Evolutionary conservation across 2,329 filamentous ascomycete genomes (phyloP), one percentile per base, ranked within the genome.

Genomic region (Xylaria sp.): DNA sequence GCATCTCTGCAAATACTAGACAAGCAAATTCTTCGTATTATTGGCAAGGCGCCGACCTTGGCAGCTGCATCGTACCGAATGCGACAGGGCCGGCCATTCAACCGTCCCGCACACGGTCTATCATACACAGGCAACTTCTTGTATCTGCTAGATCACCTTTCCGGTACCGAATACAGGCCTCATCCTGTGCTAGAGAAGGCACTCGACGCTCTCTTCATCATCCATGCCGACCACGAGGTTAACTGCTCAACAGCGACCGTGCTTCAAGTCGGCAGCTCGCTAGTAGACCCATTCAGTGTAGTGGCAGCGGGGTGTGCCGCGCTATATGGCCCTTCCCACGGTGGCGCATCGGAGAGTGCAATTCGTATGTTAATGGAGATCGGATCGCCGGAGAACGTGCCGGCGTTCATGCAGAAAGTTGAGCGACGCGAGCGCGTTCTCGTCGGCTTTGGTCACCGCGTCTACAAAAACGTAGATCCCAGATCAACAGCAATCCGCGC

Each of bases 151-250:
- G 85, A 87, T 67, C 76, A 86, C 64, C 79, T 86, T 2, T 84
- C 84, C 7, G 80, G 79, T 1, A 73, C 76, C n/a, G 83, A 83
- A 30, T 84, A 83, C 70, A 76, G 76, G 19, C 85, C 86, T 0
- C 82, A 87, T 65, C 81, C 83, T 0, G 81, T 83, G 3, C 77
- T 88, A 7, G 84, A 83, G 57, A 82, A 81, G 70, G 82, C 82
- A n/a, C 77, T 88, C 17, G 84, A 88, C 61, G 81, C 82, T 5
- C 80, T 89, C 2, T 86, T 86, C 72, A 84, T 88, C 62, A 81
- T 89, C 27, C 85, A 87, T 69, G 84, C 85, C 1, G 87, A 89
- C 71, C 86, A 89, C 73, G 87, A 88, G 68, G 85, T 89, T 75
- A 87, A 88, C 71, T 84, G 85, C 73, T 85, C 85, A 1, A 88